Conservation (phyloP, 345 rosid genomes). For the Corchorus capsularis region DNA sequence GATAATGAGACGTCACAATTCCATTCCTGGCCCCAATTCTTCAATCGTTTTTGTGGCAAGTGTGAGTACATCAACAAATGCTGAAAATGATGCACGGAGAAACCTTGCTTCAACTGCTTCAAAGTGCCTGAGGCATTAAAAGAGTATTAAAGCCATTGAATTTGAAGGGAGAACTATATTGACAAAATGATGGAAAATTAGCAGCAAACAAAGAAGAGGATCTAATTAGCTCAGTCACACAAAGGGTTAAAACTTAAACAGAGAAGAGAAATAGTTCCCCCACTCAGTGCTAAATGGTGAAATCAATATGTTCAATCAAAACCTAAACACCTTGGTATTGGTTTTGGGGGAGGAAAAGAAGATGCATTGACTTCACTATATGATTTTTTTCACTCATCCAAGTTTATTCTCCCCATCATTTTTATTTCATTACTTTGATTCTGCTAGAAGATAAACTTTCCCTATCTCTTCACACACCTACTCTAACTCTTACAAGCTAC, state of each 20-base stretch:
- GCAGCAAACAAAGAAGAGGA: background rate
- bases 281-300: background rate
- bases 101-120: conserved; percentile 92
- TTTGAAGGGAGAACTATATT: background rate
- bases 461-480: conserved; percentile 7
- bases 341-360: background rate
- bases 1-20: conserved; percentile 22
- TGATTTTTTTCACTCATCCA: background rate
- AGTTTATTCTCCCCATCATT: too few species aligned
- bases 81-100: conserved; percentile 90
- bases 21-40: conserved; percentile 59
- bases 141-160: conserved; percentile 3
- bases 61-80: conserved; percentile 74
- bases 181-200: background rate
- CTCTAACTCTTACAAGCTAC: conserved; percentile 1
- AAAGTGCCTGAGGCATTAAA: conserved; percentile 52
- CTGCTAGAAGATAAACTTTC: background rate
- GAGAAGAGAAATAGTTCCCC: background rate
- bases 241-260: background rate
- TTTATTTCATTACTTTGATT: background rate
- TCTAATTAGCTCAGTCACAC: background rate
- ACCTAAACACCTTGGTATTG: background rate
- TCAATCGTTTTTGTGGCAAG: conserved; percentile 80
- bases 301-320: background rate
- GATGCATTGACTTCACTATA: background rate